Conservation (phyloP, 2,329 filamentous ascomycete genomes). For the Colletotrichum spinosum region DNA sequence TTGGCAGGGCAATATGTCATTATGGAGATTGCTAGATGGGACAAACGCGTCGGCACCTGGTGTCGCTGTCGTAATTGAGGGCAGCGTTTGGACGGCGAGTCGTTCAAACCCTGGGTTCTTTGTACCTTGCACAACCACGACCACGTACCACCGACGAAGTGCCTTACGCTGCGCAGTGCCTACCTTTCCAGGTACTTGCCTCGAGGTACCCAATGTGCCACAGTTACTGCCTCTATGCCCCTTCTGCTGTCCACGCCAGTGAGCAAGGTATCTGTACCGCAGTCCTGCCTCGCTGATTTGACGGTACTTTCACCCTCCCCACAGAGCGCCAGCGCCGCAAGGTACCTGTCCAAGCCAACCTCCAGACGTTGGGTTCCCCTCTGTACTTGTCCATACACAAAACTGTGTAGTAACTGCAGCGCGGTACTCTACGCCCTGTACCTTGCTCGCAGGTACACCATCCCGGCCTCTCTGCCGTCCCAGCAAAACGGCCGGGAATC, state of each 20-base stretch:
- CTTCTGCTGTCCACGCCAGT: too few species aligned
- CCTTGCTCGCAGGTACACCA: slow-evolving; percentile 21
- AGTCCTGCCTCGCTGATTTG: too few species aligned
- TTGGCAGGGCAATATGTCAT: slow-evolving; percentile 37
- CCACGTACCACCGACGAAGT: background rate
- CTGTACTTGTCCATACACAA: too few species aligned
- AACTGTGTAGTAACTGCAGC: too few species aligned
- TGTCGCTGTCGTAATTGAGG: slow-evolving; percentile 30
- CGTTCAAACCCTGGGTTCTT: slow-evolving; percentile 11
- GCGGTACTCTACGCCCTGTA: background rate
- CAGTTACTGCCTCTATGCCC: too few species aligned
- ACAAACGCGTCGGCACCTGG: slow-evolving; percentile 8
- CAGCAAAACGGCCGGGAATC: slow-evolving; percentile 37
- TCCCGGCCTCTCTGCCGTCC: slow-evolving; percentile 27
- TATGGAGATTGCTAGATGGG: slow-evolving; percentile 30
- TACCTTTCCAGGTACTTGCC: too few species aligned
- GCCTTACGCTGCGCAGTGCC: background rate
- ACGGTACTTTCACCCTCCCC: too few species aligned
- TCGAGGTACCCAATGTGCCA: too few species aligned
- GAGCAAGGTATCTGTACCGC: too few species aligned
- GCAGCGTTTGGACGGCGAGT: slow-evolving; percentile 35
- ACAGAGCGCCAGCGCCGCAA: too few species aligned
- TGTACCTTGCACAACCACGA: slow-evolving; percentile 4
- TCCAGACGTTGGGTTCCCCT: too few species aligned
- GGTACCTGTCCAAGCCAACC: too few species aligned